Conservation (phyloP, 2,329 filamentous ascomycete genomes). For the Alternaria incomplexa region DNA sequence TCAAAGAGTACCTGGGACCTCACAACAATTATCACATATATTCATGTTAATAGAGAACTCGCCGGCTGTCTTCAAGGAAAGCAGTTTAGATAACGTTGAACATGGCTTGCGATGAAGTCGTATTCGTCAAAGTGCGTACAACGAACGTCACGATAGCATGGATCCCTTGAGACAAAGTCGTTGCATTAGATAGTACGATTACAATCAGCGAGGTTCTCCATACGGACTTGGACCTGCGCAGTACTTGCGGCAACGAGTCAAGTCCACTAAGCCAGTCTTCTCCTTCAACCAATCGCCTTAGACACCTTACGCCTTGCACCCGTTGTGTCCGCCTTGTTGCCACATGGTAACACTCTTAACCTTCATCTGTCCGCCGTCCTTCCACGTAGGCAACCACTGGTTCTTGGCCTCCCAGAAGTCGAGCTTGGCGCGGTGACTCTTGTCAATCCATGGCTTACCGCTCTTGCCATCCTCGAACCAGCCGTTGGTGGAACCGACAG, state of each 20-base stretch:
- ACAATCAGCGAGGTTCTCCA: not conserved
- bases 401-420: conserved; percentile 77
- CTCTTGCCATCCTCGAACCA: conserved; percentile 79
- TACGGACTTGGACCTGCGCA: not conserved
- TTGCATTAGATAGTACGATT: not conserved
- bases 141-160: not conserved
- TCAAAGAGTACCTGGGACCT: not conserved
- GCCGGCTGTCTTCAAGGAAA: too few relatives aligned
- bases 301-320: conserved; percentile 40
- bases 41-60: not conserved
- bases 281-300: not conserved
- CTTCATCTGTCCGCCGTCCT: conserved; percentile 66
- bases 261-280: not conserved
- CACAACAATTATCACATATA: not conserved
- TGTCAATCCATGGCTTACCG: conserved; percentile 81
- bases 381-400: conserved; percentile 75
- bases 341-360: conserved; percentile 69
- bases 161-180: not conserved
- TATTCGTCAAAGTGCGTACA: not conserved
- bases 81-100: not conserved
- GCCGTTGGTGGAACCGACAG: conserved; percentile 78
- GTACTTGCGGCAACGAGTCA: not conserved
- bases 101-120: not conserved
- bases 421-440: conserved; percentile 67
- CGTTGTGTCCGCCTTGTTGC: conserved; percentile 58